These are phyloP conservation scores for Epichloe hybrida DNA, from an alignment of 2,329 filamentous ascomycete species.

Conservation along the genomic window DNA sequence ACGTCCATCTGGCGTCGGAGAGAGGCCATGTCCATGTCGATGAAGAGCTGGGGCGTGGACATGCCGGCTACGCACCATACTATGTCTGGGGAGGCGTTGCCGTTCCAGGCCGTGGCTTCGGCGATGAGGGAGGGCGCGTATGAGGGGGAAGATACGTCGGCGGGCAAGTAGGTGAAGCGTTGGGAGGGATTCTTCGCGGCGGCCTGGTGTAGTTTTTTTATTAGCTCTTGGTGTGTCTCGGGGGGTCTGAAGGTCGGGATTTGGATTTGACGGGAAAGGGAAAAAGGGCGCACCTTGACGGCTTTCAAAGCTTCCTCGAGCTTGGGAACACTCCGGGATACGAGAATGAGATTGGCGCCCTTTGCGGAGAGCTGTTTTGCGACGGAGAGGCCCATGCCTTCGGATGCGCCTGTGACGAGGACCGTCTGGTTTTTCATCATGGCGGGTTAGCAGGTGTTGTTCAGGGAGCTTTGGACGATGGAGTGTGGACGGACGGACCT, in stretches of 20 bases:
- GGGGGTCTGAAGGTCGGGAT: too few species aligned
- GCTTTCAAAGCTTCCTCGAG: slow-evolving; percentile 56
- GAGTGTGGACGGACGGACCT: slow-evolving; percentile 37
- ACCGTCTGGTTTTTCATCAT: slow-evolving; percentile 47
- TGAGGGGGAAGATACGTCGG: slow-evolving; percentile 61
- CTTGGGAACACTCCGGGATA: slow-evolving; percentile 64
- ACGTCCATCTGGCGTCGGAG: slow-evolving; percentile 76
- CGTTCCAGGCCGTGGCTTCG: slow-evolving; percentile 69
- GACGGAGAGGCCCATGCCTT: slow-evolving; percentile 75
- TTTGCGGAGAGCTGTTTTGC: slow-evolving; percentile 64
- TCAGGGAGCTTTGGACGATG: background rate
- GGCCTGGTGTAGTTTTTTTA: slow-evolving; percentile 29
- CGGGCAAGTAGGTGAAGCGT: slow-evolving; percentile 70
- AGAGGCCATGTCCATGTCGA: slow-evolving; percentile 54
- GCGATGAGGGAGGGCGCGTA: slow-evolving; percentile 58
- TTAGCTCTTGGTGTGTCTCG: background rate
- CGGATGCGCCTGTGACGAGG: slow-evolving; percentile 79
- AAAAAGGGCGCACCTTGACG: slow-evolving; percentile 38
- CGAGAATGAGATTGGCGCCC: slow-evolving; percentile 76
- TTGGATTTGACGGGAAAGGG: background rate
- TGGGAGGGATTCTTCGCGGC: slow-evolving; percentile 56
- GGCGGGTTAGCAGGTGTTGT: slow-evolving; percentile 1
- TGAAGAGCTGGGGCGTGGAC: slow-evolving; percentile 60
- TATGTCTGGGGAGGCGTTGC: slow-evolving; percentile 58
- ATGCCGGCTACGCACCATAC: slow-evolving; percentile 84